Evolutionary conservation across 768 basidiomycete species (phyloP), one percentile per base, ranked within the genome.

Genomic region (Aureoboletus auriporus): DNA sequence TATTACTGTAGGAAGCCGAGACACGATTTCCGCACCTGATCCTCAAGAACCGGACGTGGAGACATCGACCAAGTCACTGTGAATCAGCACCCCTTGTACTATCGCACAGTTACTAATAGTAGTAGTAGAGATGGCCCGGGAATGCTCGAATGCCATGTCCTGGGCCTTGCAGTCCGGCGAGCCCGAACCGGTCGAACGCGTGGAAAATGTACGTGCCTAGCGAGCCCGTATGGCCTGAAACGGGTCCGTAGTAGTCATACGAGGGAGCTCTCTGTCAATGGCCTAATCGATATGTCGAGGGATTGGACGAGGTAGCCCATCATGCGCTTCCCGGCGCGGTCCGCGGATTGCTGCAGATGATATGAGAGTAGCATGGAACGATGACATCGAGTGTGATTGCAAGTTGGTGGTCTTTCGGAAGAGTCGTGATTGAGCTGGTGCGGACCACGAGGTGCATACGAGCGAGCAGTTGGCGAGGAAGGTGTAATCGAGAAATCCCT

Each of bases 41-140:
- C 36, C 63, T 64, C 45, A 77, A 63, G 53, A 71, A 72, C 26
- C 56, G 60, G 46, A 75, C 51, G 16, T 51, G 56, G 71, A 71
- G 26, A 73, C 59, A 0, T 49, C 52, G 20, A 76, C 55, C 1
- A 77, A 59, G 43, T 75, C n/a, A n/a, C n/a, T n/a, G n/a, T n/a
- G n/a, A n/a, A n/a, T n/a, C n/a, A n/a, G n/a, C n/a, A n/a, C n/a
- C n/a, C n/a, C n/a, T n/a, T n/a, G n/a, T n/a, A n/a, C n/a, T n/a
- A n/a, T n/a, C n/a, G n/a, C n/a, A n/a, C n/a, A n/a, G n/a, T n/a
- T n/a, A n/a, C n/a, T n/a, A n/a, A n/a, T 67, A 73, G 0, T 52
- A 38, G n/a, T n/a, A 8, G 60, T 23, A 23, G 20, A 23, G 4
- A 47, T 20, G 75, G 49, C 23, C 51, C 57, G 40, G 74, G 56